These are phyloP conservation scores for Candida stauntonica DNA, from an alignment of 805 yeast genomes.

Conservation along the genomic window DNA sequence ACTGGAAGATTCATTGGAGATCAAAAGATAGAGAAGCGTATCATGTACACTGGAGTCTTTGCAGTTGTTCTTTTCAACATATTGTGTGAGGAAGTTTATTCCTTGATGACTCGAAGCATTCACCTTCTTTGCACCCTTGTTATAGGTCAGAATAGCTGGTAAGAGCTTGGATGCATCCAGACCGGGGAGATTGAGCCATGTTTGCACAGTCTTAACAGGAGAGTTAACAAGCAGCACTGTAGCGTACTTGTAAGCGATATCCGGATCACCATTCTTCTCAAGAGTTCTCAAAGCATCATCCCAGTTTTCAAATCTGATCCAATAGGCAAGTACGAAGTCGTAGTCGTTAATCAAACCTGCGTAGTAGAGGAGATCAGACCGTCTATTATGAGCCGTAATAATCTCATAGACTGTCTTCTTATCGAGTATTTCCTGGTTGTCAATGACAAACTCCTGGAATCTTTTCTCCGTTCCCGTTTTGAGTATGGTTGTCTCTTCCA, in stretches of 20 bases:
- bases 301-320: constrained; percentile 73
- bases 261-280: constrained; percentile 43
- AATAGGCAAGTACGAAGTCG: constrained; percentile 61
- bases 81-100: constrained; percentile 54
- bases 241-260: constrained; percentile 60
- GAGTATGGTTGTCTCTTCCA: constrained; percentile 22
- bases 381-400: constrained; percentile 60
- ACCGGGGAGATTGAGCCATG: constrained; percentile 62
- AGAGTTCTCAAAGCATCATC: constrained; percentile 57
- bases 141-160: constrained; percentile 73
- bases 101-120: constrained; percentile 54
- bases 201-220: constrained; percentile 66
- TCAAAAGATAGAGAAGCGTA: constrained; percentile 62
- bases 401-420: constrained; percentile 67
- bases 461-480: constrained; percentile 29
- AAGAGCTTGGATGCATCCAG: constrained; percentile 62
- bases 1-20: constrained; percentile 31
- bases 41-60: constrained; percentile 57
- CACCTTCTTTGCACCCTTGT: constrained; percentile 41
- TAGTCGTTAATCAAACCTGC: constrained; percentile 67
- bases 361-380: constrained; percentile 57
- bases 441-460: constrained; percentile 46
- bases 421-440: constrained; percentile 51
- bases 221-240: constrained; percentile 62
- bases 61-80: constrained; percentile 41